Percentiles rank a stretch among this genome's conserved stretches.
phyloP scores from a whole-genome alignment of 306 rosid genomes.

The Dryas drummondii region DNA sequence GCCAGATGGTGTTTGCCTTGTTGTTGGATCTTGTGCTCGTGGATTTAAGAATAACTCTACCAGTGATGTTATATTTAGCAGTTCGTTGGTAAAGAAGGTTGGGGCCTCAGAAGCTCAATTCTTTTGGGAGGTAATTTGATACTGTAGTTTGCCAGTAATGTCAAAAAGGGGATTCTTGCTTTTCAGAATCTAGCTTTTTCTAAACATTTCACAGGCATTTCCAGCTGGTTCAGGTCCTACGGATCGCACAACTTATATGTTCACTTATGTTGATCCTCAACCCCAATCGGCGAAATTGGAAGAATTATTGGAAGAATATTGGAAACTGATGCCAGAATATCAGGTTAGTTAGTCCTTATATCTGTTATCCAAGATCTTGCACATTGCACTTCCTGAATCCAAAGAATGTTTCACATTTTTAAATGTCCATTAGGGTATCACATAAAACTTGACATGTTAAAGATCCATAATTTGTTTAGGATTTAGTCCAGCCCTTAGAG shows the following conservation, averaged over 20 bases:
- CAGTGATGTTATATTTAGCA: constrained; percentile 88
- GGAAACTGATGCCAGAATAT: constrained; percentile 89
- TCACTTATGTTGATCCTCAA: constrained; percentile 86
- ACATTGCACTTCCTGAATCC: neutral
- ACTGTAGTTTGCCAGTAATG: constrained; percentile 13
- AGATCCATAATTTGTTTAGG: too few species aligned
- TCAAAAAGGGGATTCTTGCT: constrained; percentile 2
- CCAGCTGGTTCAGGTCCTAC: constrained; percentile 90
- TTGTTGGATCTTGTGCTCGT: constrained; percentile 92
- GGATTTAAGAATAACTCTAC: constrained; percentile 61
- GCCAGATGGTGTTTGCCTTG: constrained; percentile 94
- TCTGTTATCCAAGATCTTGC: neutral
- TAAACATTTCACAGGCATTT: constrained; percentile 70
- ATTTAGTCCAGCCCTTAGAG: too few species aligned
- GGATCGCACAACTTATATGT: constrained; percentile 93
- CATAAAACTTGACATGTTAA: too few species aligned
- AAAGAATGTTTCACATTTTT: too few species aligned
- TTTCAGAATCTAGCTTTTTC: constrained; percentile 19
- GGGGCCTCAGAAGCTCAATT: constrained; percentile 73
- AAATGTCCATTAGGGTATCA: too few species aligned
- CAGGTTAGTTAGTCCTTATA: constrained; percentile 52
- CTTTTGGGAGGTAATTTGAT: constrained; percentile 88
- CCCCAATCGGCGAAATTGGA: constrained; percentile 78
- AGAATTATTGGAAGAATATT: constrained; percentile 77
- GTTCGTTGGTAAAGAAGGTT: constrained; percentile 63